Base-by-base conservation (phyloP, 2,329 filamentous ascomycete species). In the Aureobasidium sp. region DNA sequence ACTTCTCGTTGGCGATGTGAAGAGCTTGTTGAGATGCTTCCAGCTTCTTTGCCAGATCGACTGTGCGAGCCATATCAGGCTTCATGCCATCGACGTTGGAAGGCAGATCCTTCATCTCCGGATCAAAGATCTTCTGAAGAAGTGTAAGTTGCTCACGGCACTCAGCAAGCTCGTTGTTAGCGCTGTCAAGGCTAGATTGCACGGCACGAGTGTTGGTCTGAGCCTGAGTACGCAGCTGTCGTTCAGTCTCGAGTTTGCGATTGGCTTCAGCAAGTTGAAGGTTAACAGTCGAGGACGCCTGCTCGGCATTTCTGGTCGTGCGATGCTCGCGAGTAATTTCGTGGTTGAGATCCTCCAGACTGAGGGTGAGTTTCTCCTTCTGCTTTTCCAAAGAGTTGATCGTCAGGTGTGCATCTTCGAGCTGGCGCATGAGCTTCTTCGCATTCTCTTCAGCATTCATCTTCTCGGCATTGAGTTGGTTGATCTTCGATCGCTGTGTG, bases 291-390 rank as follows among this genome's bases (percentile, higher is more conserved):
- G 91, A 95, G 20, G 90, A 87, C 25, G 87, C 84, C 73, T 96
- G 96, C 75, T 97, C 93, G 4, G 92, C 93, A 71, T 89, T 94
- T 64, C 93, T 87, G 70, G 87, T 94, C 22, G 87, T 86, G 77
- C 97, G 95, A 70, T 92, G 90, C 75, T 97, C 93, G 34, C 91
- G 84, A 55, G 89, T 89, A 60, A 97, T 83, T 74, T 97, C 91
- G 68, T 97, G 93, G 68, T 91, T 96, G 39, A 97, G 80, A 72
- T 99, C 93, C 72, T 99, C 93, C 9, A 97, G 76, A 69, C 84
- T 91, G 45, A 97, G 82, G 57, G 91, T 85, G 31, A 97, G 80
- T 75, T 97, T 97, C 75, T 97, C 93, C 58, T 94, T 89, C 73
- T 94, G 91, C 79, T 97, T 97, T 73, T 97, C 91, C 8, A 97